A percentile compares a stretch with the other conserved stretches of the same genome.
phyloP scores from a whole-genome alignment of 2,329 filamentous ascomycete genomes.

The Clarireedia paspali region DNA sequence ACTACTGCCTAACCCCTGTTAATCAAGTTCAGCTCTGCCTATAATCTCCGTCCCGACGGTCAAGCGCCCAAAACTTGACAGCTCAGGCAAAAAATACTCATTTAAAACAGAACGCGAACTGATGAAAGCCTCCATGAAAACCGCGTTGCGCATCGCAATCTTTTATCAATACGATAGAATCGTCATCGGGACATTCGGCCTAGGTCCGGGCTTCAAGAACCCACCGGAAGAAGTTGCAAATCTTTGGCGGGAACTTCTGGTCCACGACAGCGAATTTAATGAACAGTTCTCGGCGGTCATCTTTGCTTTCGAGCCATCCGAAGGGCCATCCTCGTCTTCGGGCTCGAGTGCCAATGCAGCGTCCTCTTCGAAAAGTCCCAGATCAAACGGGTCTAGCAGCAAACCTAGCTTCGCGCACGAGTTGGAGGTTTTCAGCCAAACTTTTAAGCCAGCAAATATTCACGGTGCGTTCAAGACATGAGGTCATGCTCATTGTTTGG shows the following conservation, averaged over 20 bases:
- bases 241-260: slow-evolving; percentile 57
- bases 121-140: slow-evolving; percentile 65
- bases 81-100: slow-evolving; percentile 59
- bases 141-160: slow-evolving; percentile 61
- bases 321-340: slow-evolving; percentile 40
- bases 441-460: slow-evolving; percentile 8
- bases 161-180: slow-evolving; percentile 49
- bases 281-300: slow-evolving; percentile 54
- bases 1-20: not conserved
- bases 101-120: slow-evolving; percentile 65
- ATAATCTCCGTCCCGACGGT: slow-evolving; percentile 69
- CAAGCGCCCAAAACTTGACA: slow-evolving; percentile 65
- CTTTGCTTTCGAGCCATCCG: slow-evolving; percentile 55
- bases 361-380: slow-evolving; percentile 13
- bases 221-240: slow-evolving; percentile 57
- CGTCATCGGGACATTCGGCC: slow-evolving; percentile 57
- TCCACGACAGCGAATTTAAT: slow-evolving; percentile 54
- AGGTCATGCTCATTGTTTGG: not conserved
- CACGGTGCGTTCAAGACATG: slow-evolving; percentile 9
- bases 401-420: slow-evolving; percentile 4
- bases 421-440: slow-evolving; percentile 8
- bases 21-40: slow-evolving; percentile 40
- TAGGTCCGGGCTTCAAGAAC: slow-evolving; percentile 57
- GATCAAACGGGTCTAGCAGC: not conserved
- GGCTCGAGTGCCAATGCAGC: slow-evolving; percentile 15